Evolutionary conservation across 2,329 filamentous ascomycete genomes (phyloP), one percentile per base, ranked within the genome.

Genomic region (Cercospora zeae-maydis): DNA sequence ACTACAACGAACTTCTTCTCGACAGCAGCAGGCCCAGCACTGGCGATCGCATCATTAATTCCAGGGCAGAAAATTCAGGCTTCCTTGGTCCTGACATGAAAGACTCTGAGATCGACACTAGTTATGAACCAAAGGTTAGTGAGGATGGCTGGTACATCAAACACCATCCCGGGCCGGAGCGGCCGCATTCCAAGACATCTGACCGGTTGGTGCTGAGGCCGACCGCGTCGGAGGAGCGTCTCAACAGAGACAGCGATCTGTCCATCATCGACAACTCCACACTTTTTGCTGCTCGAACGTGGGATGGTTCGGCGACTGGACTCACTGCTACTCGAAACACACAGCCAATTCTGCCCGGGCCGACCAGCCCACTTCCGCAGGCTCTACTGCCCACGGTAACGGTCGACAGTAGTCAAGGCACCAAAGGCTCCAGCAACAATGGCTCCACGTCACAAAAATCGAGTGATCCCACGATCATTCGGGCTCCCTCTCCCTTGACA

Each of bases 341-440:
- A 16, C 39, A 52, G 14, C 30, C 42, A 16, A 30, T 37, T 11
- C 14, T 11, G 30, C n/a, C 42, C 8, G 57, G n/a, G 16, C 42
- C 21, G 30, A 30, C 47, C 10, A 33, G 21, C 34, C 64, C 69
- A n/a, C 65, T 70, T 8, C 58, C 68, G 24, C 61, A 58, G 37
- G 69, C 63, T 49, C 56, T 67, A 10, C 63, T 71, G 2, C 71
- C 71, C 13, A 45, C 21, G 39, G 39, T 45, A 24, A 45, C 39
- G 39, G 39, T 45, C 11, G 21, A 45, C 39, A 45, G 13, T 7
- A 24, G 39, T 6, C 39, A 45, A 45, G 39, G 13, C 39, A 45
- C 21, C 19, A 21, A 13, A 66, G 64, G 57, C 76, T 85, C 47
- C 80, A 81, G 85, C 31, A 80, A 85, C 31, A 79, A 75, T 45